Conservation (phyloP, 2,329 filamentous ascomycete species). For the Xylaria digitata region DNA sequence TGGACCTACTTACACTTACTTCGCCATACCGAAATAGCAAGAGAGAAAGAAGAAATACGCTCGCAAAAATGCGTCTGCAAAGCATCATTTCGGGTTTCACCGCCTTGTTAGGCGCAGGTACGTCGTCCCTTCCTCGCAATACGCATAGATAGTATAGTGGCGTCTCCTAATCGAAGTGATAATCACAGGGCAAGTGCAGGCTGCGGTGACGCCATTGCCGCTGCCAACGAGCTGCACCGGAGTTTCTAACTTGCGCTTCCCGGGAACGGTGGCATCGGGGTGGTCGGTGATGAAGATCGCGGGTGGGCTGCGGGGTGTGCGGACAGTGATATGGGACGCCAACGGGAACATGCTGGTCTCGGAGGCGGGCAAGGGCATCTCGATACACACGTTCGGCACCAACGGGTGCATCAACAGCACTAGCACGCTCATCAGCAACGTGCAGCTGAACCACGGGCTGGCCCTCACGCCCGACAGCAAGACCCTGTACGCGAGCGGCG, state of each 20-base stretch:
- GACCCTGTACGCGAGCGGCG: constrained; percentile 55
- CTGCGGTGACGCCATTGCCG: constrained; percentile 45
- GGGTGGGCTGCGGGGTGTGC: constrained; percentile 52
- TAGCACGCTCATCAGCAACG: constrained; percentile 52
- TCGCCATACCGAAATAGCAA: constrained; percentile 1
- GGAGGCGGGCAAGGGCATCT: constrained; percentile 53
- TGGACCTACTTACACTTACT: constrained; percentile 7
- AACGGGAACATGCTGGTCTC: constrained; percentile 54
- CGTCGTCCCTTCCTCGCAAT: neutral
- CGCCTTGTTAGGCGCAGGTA: constrained; percentile 35
- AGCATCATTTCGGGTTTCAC: constrained; percentile 26
- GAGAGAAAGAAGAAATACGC: neutral
- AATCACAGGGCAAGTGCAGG: constrained; percentile 33
- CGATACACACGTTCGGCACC: constrained; percentile 55
- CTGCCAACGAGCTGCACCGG: constrained; percentile 52
- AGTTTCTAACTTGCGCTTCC: constrained; percentile 50
- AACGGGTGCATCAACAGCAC: constrained; percentile 56
- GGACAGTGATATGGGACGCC: constrained; percentile 53
- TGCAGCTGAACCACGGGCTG: constrained; percentile 55
- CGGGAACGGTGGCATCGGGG: constrained; percentile 50
- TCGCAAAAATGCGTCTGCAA: constrained; percentile 34
- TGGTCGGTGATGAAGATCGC: constrained; percentile 56
- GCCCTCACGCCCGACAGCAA: constrained; percentile 54
- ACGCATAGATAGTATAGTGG: no score
- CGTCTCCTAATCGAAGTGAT: constrained; percentile 16